These are phyloP conservation scores for Coniochaeta sp. DNA, from an alignment of 2,329 filamentous ascomycete genomes.

Conservation along the genomic window DNA sequence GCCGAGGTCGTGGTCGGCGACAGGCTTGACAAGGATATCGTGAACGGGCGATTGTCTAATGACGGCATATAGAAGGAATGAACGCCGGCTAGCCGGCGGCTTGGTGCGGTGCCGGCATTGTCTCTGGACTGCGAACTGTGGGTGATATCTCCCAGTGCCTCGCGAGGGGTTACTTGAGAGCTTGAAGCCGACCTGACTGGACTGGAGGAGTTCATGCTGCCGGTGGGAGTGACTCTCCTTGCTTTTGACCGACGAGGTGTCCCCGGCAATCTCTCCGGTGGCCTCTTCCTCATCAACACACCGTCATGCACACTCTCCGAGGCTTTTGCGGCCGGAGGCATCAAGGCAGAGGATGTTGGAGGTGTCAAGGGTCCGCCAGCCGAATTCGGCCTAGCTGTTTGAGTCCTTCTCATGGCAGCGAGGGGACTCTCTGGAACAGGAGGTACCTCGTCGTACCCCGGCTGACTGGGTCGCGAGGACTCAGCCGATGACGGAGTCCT, in stretches of 20 bases:
- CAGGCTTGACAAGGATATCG: background rate
- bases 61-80: constrained; percentile 1
- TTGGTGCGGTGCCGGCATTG: background rate
- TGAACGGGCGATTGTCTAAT: background rate
- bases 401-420: background rate
- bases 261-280: background rate
- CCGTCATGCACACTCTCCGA: background rate
- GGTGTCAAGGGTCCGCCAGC: constrained; percentile 2
- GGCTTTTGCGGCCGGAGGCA: background rate
- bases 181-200: background rate
- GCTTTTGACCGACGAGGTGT: background rate
- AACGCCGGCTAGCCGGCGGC: background rate
- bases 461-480: background rate
- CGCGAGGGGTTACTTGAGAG: background rate
- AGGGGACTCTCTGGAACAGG: background rate
- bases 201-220: background rate
- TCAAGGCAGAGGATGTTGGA: constrained; percentile 4
- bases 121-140: background rate
- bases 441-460: background rate
- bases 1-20: background rate
- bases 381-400: background rate
- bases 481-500: constrained; percentile 9
- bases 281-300: background rate
- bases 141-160: background rate
- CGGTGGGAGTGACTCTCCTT: background rate